phyloP scores from a whole-genome alignment of 2,329 filamentous ascomycete species.

The Claviceps fusiformis region DNA sequence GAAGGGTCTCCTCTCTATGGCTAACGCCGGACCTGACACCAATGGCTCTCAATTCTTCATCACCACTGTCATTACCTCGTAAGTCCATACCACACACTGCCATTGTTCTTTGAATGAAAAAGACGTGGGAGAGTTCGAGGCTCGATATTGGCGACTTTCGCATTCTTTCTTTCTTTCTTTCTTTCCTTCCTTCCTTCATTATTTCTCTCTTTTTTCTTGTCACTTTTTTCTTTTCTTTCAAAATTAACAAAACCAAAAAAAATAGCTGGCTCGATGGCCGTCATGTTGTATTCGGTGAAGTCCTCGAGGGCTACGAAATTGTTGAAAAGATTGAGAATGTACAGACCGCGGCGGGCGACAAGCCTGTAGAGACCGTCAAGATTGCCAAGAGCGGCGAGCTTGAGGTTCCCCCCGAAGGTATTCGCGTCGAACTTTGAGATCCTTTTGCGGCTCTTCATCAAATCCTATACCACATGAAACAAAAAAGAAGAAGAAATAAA shows the following conservation, averaged over 20 bases:
- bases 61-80: slow-evolving; percentile 67
- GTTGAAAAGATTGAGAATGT: slow-evolving; percentile 66
- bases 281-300: slow-evolving; percentile 82
- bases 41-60: slow-evolving; percentile 89
- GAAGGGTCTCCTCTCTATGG: slow-evolving; percentile 73
- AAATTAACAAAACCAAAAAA: too few relatives aligned
- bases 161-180: neutral
- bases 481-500: neutral
- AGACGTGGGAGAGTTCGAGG: too few relatives aligned
- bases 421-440: slow-evolving; percentile 70
- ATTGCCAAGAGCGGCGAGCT: slow-evolving; percentile 77
- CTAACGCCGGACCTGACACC: slow-evolving; percentile 73
- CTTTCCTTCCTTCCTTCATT: too few relatives aligned
- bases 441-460: slow-evolving; percentile 8
- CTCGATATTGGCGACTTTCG: neutral
- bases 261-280: slow-evolving; percentile 65
- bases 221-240: too few relatives aligned
- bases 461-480: slow-evolving; percentile 3
- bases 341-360: slow-evolving; percentile 52
- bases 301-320: slow-evolving; percentile 73
- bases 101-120: neutral
- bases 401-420: slow-evolving; percentile 79
- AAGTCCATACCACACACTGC: slow-evolving; percentile 18
- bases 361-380: slow-evolving; percentile 55
- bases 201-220: too few relatives aligned